phyloP scores from a whole-genome alignment of 2,329 filamentous ascomycete species.

The Akanthomyces uredinophilus region DNA sequence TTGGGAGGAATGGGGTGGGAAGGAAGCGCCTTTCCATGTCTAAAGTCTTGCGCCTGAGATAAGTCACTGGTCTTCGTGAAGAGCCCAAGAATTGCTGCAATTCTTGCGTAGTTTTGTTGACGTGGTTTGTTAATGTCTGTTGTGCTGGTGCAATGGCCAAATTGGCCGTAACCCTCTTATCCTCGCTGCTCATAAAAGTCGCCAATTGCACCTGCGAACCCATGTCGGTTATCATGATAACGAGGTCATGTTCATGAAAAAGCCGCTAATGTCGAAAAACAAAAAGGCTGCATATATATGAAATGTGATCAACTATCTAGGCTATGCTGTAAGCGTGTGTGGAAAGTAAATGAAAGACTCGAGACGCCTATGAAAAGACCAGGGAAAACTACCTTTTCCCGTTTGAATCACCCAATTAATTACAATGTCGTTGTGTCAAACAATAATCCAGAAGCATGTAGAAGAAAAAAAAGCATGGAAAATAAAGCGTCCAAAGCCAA shows the following conservation, averaged over 20 bases:
- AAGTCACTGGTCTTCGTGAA: too few species aligned
- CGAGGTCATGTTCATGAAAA: neutral
- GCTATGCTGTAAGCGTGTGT: neutral
- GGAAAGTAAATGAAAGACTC: neutral
- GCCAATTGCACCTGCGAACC: too few species aligned
- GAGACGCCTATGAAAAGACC: neutral
- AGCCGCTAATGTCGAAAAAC: neutral
- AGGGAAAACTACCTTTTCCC: neutral
- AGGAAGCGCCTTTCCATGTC: too few species aligned
- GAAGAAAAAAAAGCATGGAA: neutral
- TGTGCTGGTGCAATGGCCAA: too few species aligned
- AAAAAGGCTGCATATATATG: neutral
- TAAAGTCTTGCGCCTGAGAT: too few species aligned
- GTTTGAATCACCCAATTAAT: constrained; percentile 1
- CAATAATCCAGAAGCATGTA: neutral
- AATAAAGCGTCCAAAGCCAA: neutral
- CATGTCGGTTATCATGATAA: too few species aligned
- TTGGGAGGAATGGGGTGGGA: too few species aligned
- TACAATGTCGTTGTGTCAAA: neutral
- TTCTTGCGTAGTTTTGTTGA: too few species aligned
- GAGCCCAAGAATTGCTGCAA: too few species aligned
- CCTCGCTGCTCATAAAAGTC: too few species aligned
- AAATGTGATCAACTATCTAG: neutral
- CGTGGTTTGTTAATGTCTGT: too few species aligned
- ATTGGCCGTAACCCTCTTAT: too few species aligned